Evolutionary conservation across 768 basidiomycete genomes (phyloP).

Genomic region (Tulasnella sp.): DNA sequence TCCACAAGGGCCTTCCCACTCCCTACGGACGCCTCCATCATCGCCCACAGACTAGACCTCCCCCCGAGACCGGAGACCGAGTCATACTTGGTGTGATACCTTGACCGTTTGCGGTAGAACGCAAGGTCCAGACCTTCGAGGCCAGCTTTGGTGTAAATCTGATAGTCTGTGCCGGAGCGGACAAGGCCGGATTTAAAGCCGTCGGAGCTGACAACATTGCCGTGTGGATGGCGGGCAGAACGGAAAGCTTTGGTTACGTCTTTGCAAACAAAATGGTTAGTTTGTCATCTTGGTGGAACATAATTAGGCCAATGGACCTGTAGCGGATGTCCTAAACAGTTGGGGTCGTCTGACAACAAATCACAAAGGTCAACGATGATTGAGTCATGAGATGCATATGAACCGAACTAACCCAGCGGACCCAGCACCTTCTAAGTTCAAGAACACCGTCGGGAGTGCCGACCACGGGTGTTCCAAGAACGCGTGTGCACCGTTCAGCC

Average conservation of each 20-base stretch:
- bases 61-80: slow-evolving; percentile 49
- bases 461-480: slow-evolving; percentile 72
- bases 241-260: slow-evolving; percentile 43
- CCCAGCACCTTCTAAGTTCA: slow-evolving; percentile 76
- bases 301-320: no score
- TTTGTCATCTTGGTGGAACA: no score
- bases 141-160: slow-evolving; percentile 46
- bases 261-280: slow-evolving; percentile 1
- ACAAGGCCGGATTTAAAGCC: slow-evolving; percentile 55
- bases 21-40: slow-evolving; percentile 57
- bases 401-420: slow-evolving; percentile 51
- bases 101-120: slow-evolving; percentile 63
- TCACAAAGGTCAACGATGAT: background rate
- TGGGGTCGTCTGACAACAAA: slow-evolving; percentile 48
- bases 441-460: slow-evolving; percentile 49
- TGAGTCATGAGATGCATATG: background rate
- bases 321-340: slow-evolving; percentile 62
- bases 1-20: slow-evolving; percentile 49
- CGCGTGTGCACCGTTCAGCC: slow-evolving; percentile 60
- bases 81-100: slow-evolving; percentile 70
- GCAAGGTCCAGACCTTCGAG: slow-evolving; percentile 69
- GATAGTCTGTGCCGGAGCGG: slow-evolving; percentile 63
- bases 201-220: slow-evolving; percentile 58
- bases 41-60: slow-evolving; percentile 56
- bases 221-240: slow-evolving; percentile 56